phyloP scores from a whole-genome alignment of 2,329 filamentous ascomycete genomes.

The Cylindrodendrum hubeiense region DNA sequence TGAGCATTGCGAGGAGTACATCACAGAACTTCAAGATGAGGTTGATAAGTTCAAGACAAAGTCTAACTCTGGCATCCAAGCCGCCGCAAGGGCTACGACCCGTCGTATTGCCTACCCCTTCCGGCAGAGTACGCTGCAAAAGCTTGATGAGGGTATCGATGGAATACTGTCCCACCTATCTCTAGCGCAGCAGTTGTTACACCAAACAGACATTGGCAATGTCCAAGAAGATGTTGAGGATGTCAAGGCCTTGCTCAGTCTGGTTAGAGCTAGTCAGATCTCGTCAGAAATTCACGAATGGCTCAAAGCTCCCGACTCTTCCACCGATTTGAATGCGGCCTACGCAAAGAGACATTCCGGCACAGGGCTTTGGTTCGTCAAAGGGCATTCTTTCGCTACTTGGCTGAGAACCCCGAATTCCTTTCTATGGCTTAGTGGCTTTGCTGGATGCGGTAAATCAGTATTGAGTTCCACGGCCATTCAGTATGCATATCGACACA shows the following conservation, averaged over 20 bases:
- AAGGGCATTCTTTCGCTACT: slow-evolving; percentile 33
- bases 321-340: slow-evolving; percentile 48
- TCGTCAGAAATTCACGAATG: slow-evolving; percentile 44
- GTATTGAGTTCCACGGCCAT: slow-evolving; percentile 53
- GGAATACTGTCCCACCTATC: slow-evolving; percentile 48
- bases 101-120: slow-evolving; percentile 47
- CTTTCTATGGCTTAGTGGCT: slow-evolving; percentile 55
- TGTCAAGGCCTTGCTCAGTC: slow-evolving; percentile 40
- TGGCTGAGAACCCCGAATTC: slow-evolving; percentile 47
- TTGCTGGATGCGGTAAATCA: slow-evolving; percentile 55
- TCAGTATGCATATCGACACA: slow-evolving; percentile 40
- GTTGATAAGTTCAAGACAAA: slow-evolving; percentile 45
- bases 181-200: slow-evolving; percentile 44
- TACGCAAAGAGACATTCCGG: slow-evolving; percentile 46
- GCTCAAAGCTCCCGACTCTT: slow-evolving; percentile 52
- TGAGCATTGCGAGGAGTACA: slow-evolving; percentile 42
- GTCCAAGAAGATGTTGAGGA: slow-evolving; percentile 44
- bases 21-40: slow-evolving; percentile 44
- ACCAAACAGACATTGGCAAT: slow-evolving; percentile 42
- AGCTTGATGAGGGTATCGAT: slow-evolving; percentile 51
- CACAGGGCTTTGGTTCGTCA: slow-evolving; percentile 51
- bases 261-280: slow-evolving; percentile 42
- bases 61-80: too few species aligned
- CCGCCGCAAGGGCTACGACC: too few species aligned
- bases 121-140: slow-evolving; percentile 51